Base-by-base conservation (phyloP, 2,329 filamentous ascomycete genomes). In the Stachybotrys chlorohalonatus region DNA sequence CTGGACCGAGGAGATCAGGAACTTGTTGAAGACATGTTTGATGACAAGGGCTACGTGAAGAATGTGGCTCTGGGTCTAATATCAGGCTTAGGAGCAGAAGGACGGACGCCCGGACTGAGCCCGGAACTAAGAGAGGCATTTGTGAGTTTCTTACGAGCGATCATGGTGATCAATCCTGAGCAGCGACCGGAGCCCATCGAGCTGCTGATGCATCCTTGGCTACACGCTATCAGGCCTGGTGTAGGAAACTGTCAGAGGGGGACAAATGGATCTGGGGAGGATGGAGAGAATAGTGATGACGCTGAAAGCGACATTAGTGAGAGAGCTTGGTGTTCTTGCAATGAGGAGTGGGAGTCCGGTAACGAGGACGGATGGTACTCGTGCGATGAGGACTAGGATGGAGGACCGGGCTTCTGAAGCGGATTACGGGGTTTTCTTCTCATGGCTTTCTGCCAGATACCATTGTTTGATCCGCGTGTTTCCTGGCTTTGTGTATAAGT, bases 81-180 rank as follows among this genome's bases (percentile, higher is more conserved):
- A 5, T 52, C 53, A 7, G 31, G 31, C 2, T 49, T 62, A 13
- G 39, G 11, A 1, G 60, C 59, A 1, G 57, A 56, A 13, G 46
- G 4, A 2, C 50, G 57, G 17, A 51, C 57, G 31, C 50, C 54
- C 8, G 57, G 56, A n/a, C 42, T 62, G 39, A 53, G 39, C 2
- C 15, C 54, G n/a, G 49, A 56, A 36, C 15, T 8, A 1, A 51
- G 55, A 16, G 56, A 59, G 24, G 55, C 59, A 8, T 58, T 62
- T 42, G 53, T 31, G 0, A 55, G 55, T 7, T 62, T 61, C 32
- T 39, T 61, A 7, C 16, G 52, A 9, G 30, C 31, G 2, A 30
- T 61, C 8, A 61, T 62, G 60, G 58, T 53, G 47, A 51, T 62
- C 2, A 52, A 58, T 15, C 60, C 60, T 6, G 32, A 48, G 3